Evolutionary conservation across 2,329 filamentous ascomycete species (phyloP), one percentile per base, ranked within the genome.

Genomic region (Colletotrichum sp.): DNA sequence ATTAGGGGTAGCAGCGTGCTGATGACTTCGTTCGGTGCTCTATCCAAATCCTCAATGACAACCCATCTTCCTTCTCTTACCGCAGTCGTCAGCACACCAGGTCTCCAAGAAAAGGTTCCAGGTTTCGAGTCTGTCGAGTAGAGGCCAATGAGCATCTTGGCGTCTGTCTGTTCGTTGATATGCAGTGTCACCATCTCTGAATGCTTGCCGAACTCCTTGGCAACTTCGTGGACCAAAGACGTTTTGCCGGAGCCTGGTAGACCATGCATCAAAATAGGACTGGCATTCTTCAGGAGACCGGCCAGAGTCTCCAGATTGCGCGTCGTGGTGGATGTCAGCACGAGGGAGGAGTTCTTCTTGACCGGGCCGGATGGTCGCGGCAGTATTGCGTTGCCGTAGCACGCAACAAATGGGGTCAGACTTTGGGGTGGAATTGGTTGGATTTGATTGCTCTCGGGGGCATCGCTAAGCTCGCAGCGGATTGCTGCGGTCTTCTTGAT

Each of bases 91-190:
- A 99, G 88, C 24, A 99, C 95, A 85, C 97, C 97, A 5, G 97
- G 92, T 76, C 95, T 92, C 97, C 97, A 99, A 67, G 92, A 91
- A 83, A 99, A 99, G 12, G 95, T 96, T 2, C 96, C 96, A 2
- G 96, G 96, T 76, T 93, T 94, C 18, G 94, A 92, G 74, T 96
- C 96, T 26, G 96, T 97, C 2, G 96, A 95, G 85, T 99, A 99
- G 83, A 99, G 92, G 5, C 97, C 97, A 77, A 99, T 92, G 55
- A 99, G 91, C 87, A 98, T 95, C 85, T 99, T 99, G 0, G 96
- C 96, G 85, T 99, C 97, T 4, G 96, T 99, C 84, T 99, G 98
- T 85, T 99, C 97, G 82, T 99, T 99, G 39, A 99, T 88, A 84
- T 99, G 96, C 34, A 99, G 89, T 5, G 96, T 99, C 68, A 99